Evolutionary conservation across 768 basidiomycete genomes (phyloP).

Genomic region (Chalciporus pseudorubinellus): DNA sequence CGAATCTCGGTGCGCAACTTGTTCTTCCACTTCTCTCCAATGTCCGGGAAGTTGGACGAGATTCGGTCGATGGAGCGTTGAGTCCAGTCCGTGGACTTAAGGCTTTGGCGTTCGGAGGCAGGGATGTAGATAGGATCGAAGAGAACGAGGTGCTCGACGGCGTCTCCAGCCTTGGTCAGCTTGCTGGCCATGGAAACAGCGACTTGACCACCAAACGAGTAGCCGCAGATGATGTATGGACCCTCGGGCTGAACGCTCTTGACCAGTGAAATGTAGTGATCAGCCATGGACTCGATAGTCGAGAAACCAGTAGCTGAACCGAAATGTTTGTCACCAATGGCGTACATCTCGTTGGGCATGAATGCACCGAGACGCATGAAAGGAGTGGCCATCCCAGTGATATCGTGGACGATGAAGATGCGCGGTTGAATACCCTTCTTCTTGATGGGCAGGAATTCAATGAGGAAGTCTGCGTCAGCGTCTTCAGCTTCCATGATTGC

Average conservation of each 20-base stretch:
- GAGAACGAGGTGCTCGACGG: slow-evolving; percentile 26
- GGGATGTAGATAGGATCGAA: slow-evolving; percentile 32
- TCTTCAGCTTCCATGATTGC: slow-evolving; percentile 32
- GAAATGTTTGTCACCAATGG: slow-evolving; percentile 33
- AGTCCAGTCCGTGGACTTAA: slow-evolving; percentile 32
- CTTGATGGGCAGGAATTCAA: slow-evolving; percentile 31
- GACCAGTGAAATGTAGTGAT: slow-evolving; percentile 32
- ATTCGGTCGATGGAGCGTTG: slow-evolving; percentile 32
- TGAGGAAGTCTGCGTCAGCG: slow-evolving; percentile 28
- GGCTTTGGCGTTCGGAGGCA: slow-evolving; percentile 23
- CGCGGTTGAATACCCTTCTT: slow-evolving; percentile 30
- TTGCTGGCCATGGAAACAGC: slow-evolving; percentile 28
- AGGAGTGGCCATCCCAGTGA: slow-evolving; percentile 32
- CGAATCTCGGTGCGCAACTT: slow-evolving; percentile 30
- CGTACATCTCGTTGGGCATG: slow-evolving; percentile 34
- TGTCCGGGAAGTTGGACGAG: slow-evolving; percentile 31
- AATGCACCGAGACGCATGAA: slow-evolving; percentile 33
- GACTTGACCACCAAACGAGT: slow-evolving; percentile 31
- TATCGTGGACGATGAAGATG: slow-evolving; percentile 30
- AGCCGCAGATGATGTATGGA: slow-evolving; percentile 26
- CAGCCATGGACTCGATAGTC: slow-evolving; percentile 30
- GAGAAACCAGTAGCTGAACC: slow-evolving; percentile 30
- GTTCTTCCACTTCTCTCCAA: slow-evolving; percentile 31
- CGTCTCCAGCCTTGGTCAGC: slow-evolving; percentile 22
- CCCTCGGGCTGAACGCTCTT: slow-evolving; percentile 25